Base-by-base conservation (phyloP, 2,329 filamentous ascomycete genomes). In the Ceratocystis albifundus region DNA sequence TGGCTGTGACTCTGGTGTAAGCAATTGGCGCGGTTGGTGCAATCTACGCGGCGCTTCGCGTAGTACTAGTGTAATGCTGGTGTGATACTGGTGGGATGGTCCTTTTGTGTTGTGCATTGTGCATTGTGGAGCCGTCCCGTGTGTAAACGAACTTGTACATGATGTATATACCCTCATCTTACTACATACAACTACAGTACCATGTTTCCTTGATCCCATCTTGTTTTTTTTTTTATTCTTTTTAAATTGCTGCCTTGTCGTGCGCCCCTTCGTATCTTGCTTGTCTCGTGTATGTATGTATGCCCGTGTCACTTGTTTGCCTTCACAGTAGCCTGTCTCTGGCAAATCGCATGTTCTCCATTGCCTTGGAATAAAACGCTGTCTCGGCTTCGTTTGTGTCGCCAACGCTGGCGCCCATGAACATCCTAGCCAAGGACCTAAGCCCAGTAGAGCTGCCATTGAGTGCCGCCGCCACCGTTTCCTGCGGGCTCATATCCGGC, bases 131-230 rank as follows among this genome's bases (percentile, higher is more conserved):
- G 30, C 55, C 48, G 4, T 53, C 36, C 55, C 10, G 55, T 59
- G 36, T 59, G 55, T 32, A 59, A 41, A 20, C 25, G 15, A 59
- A 59, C 28, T 41, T 59, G 55, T 59, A 59, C 55, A 59, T 59
- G 55, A 59, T 59, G 55, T 59, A 59, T 59, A 59, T 59, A 59
- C 55, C 28, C 55, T 36, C 30, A 25, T 10, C 28, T n/a, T 32
- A 36, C 30, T 59, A 30, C 22, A 36, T 48, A 55, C 50, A 53
- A 41, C 36, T 41, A 15, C 36, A 41, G 36, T 41, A 41, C 12
- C 10, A 4, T 41, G 36, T 22, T 5, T 22, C 46, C 17, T 48
- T 48, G 3, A 20, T 25, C 15, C 7, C 5, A 4, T 53, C 25
- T 25, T 25, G 25, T 53, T 25, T n/a, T n/a, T n/a, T n/a, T n/a